Base-by-base conservation (phyloP, 78 protist species). In the Protostelium mycophagum region DNA sequence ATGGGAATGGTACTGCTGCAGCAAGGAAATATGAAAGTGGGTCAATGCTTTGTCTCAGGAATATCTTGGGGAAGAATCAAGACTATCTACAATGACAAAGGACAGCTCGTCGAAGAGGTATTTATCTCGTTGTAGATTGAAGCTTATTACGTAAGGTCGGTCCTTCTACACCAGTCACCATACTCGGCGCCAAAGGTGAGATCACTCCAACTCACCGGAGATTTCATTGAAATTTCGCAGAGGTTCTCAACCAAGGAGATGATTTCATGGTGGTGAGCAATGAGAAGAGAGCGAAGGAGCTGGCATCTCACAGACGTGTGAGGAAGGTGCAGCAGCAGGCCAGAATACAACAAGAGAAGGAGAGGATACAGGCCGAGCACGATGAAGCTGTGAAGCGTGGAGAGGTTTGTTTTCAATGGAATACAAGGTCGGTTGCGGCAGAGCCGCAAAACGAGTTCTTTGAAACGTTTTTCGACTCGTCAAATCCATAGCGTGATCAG, bases 21-120 rank as follows among this genome's bases (percentile, higher is more conserved):
- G 36, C 87, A 63, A 35, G 94, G 94, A 84, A 37, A 63, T 0
- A 1, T 92, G 1, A 92, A 89, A 83, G 0, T 25, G 36, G 90
- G 91, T 34, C 86, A 92, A 37, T 88, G 86, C 85, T 92, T 92
- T 63, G 88, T 92, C 16, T 89, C 90, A 88, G 94, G 94, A 34
- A 86, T 86, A 0, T 63, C 88, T 0, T 86, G 86, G 36, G 94
- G 94, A n/a, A 91, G 86, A 63, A 83, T 92, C 25, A 85, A 86
- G 86, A 91, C 89, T 28, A 86, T 92, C 87, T 38, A 51, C 34
- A 89, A 92, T 85, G 89, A 85, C 63, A 28, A 28, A 0, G 86
- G 37, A 28, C 0, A 0, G 0, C 1, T 1, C 1, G 63, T 89
- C 1, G 84, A 86, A 63, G 87, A 85, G 9, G 91, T 51, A 16